Conservation (phyloP, 495 filamentous ascomycete species). For the Penicillium psychrofluorescens region DNA sequence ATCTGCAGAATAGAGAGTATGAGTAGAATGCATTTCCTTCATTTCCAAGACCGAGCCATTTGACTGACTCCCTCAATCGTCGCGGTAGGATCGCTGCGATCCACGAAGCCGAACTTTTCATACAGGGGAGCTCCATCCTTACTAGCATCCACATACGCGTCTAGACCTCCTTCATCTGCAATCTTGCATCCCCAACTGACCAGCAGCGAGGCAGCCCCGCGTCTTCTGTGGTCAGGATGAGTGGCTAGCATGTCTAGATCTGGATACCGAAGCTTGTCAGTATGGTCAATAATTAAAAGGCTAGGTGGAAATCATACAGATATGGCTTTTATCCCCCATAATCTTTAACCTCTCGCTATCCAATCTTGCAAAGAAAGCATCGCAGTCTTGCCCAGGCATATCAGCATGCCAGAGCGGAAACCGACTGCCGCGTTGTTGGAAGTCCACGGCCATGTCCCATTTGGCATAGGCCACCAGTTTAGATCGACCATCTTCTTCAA, state of each 20-base stretch:
- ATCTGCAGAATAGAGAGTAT: not conserved
- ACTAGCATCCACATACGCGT: slow-evolving; percentile 15
- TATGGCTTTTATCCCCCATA: slow-evolving; percentile 6
- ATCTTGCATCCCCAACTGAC: slow-evolving; percentile 39
- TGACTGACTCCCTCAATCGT: not conserved
- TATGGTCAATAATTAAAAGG: not conserved
- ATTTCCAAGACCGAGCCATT: slow-evolving; percentile 1
- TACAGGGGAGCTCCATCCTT: slow-evolving; percentile 10
- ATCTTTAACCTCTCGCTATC: slow-evolving; percentile 1
- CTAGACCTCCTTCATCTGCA: slow-evolving; percentile 20
- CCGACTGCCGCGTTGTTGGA: slow-evolving; percentile 4
- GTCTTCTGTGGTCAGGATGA: slow-evolving; percentile 33
- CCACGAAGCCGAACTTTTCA: slow-evolving; percentile 14
- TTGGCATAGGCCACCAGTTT: slow-evolving; percentile 13
- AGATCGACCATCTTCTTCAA: not conserved
- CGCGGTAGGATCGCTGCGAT: slow-evolving; percentile 5
- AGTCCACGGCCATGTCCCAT: slow-evolving; percentile 8
- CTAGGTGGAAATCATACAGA: slow-evolving; percentile 5
- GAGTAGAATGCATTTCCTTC: not conserved
- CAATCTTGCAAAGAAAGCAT: slow-evolving; percentile 3
- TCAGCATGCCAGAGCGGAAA: slow-evolving; percentile 11
- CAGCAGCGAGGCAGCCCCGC: slow-evolving; percentile 40
- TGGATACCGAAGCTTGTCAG: not conserved
- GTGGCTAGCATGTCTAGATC: slow-evolving; percentile 39
- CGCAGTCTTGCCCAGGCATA: slow-evolving; percentile 3